Evolutionary conservation across 2,329 filamentous ascomycete species (phyloP), one percentile per base, ranked within the genome.

Genomic region (Colletotrichum sidae): DNA sequence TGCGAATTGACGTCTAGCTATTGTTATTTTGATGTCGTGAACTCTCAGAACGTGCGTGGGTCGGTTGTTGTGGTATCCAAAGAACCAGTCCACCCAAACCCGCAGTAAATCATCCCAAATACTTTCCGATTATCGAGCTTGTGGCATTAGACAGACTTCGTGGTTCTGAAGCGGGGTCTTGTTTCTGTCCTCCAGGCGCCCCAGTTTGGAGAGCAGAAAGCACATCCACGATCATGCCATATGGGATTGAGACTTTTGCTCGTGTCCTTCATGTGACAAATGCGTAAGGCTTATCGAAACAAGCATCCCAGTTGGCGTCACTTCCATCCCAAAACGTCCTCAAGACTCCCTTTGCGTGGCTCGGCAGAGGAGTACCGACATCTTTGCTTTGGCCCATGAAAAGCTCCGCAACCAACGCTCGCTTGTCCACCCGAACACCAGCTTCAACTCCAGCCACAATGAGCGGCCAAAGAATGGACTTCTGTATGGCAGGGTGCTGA

Each of bases 381-480:
- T 69, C 52, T 2, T 67, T 64, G 54, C 74, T 74, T 57, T 79
- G 62, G 45, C 68, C 69, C 8, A 60, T 38, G 46, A 79, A 60
- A 46, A 70, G 65, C 9, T 70, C 58, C 8, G 53, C 56, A 5
- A 79, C 71, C 53, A 78, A 73, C 60, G 0, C 25, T 55, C 17
- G 65, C 41, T 25, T 54, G 54, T 25, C 67, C 65, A 58, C 71
- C 35, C 12, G 64, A 67, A 3, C 17, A 2, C 49, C 60, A 8
- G 76, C 76, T 52, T 76, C 70, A 8, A 76, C 71, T 7, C 77
- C 78, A 12, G 79, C 74, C 8, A 80, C 70, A 1, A 78, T 69
- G 10, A 79, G 65, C 6, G 77, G 75, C 77, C 78, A 80, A 8
- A 77, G 65, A 41, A 76, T 66, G 15, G 72, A 74, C 39, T 69